Evolutionary conservation across 192 early-diverging fungal genomes (phyloP), one percentile per base, ranked within the genome.

Genomic region (Phycomyces nitens): DNA sequence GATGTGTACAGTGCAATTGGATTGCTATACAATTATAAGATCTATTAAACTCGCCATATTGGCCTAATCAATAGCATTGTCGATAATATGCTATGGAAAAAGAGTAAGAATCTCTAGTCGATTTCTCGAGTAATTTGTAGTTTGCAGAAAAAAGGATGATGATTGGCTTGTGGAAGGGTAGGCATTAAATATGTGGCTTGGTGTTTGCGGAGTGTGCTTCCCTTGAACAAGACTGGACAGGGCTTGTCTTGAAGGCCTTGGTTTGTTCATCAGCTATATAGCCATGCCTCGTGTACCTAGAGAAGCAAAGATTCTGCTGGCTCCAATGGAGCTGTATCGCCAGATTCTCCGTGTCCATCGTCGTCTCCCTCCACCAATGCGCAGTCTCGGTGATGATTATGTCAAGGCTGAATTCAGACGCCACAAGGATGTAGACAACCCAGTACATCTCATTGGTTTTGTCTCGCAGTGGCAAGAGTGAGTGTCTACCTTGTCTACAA

Each of bases 391-490:
- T 10, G 81, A 85, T 52, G 79, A 78, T 23, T 85, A 85, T 68
- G 83, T 85, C 57, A 85, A 82, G 65, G 65, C 83, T 8, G 83
- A 85, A 54, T 85, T 85, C 44, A 71, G 65, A 41, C 74, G 79
- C 47, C 83, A 85, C 67, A 80, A 81, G 53, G 62, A 73, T 58
- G 62, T 81, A 43, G 77, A 81, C 22, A 85, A 85, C 50, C 79
- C 83, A 15, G 62, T 77, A 11, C 78, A 85, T 29, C 79, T 85
- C 60, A 75, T 85, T 20, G 83, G 79, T 16, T 85, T 85, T 60
- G 56, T 85, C 5, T 69, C 69, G 49, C 79, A 85, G 53, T 85
- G 83, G 83, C 75, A 79, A 66, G 65, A 66, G 40, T 84, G 81
- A 68, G 57, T 42, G 23, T 26, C 20, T 10, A 23, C 15, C 15